Evolutionary conservation across 164 flowering plant species (phyloP).

Genomic region (Magnolia changhungtana): DNA sequence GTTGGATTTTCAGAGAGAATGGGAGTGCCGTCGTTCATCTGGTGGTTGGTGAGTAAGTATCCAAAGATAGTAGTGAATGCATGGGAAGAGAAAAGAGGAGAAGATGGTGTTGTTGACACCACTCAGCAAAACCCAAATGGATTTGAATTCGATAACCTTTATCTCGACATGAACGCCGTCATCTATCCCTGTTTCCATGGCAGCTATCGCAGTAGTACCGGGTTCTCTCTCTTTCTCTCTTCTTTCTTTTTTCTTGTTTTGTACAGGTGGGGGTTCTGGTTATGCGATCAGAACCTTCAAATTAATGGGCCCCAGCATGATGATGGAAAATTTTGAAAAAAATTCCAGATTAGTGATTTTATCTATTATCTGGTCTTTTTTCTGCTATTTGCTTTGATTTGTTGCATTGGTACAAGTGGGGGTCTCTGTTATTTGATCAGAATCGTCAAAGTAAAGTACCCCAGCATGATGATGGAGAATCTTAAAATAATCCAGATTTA

Average conservation of each 20-base stretch:
- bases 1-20: conserved; percentile 13
- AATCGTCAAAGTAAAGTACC: too few species aligned
- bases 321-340: too few species aligned
- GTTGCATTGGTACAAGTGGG: too few species aligned
- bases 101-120: conserved; percentile 1
- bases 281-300: too few species aligned
- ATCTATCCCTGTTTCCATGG: conserved; percentile 67
- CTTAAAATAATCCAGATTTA: too few species aligned
- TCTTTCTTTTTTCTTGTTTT: background rate
- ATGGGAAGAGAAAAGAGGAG: conserved; percentile 17
- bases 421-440: too few species aligned
- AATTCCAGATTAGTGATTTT: too few species aligned
- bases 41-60: conserved; percentile 45
- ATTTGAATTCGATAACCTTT: conserved; percentile 52
- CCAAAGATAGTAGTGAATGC: conserved; percentile 33
- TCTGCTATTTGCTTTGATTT: too few species aligned
- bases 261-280: too few species aligned
- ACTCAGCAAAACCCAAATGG: conserved; percentile 38
- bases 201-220: conserved; percentile 1
- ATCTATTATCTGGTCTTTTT: too few species aligned
- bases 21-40: conserved; percentile 44
- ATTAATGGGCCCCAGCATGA: too few species aligned
- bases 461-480: too few species aligned
- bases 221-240: conserved; percentile 2
- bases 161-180: conserved; percentile 57